Percentiles rank a stretch among this genome's conserved stretches.
Conservation (phyloP, 176 grass and related monocot genomes). For the Musa itinerans region DNA sequence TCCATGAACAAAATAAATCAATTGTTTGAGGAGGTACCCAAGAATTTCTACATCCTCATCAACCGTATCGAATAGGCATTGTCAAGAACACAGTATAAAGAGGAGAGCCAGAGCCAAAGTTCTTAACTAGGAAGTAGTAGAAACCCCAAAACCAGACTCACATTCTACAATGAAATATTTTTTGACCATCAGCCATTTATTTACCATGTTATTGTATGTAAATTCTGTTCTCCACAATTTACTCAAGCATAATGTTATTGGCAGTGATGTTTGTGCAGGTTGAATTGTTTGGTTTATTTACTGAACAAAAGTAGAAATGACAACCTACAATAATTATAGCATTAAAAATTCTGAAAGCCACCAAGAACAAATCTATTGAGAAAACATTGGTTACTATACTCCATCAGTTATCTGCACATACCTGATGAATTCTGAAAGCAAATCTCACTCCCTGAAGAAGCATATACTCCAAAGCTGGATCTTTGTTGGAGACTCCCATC, state of each 20-base stretch:
- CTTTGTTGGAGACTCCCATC: constrained; percentile 85
- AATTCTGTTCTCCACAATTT: neutral
- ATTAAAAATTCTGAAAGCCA: neutral
- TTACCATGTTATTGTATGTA: too few species aligned
- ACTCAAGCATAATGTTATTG: too few species aligned
- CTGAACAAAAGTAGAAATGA: neutral
- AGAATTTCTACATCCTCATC: neutral
- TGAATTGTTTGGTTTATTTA: neutral
- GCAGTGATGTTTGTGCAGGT: neutral
- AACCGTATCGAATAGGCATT: neutral
- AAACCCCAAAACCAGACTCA: neutral
- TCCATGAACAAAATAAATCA: neutral
- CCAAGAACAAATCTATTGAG: neutral
- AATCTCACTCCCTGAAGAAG: constrained; percentile 96
- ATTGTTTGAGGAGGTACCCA: neutral
- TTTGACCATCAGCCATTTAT: neutral
- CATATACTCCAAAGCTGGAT: constrained; percentile 95
- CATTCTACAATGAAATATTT: neutral
- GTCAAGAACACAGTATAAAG: too few species aligned
- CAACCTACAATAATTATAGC: neutral
- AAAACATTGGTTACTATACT: neutral
- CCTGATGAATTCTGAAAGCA: constrained; percentile 99
- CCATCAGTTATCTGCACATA: constrained; percentile 15
- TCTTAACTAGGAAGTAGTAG: too few species aligned
- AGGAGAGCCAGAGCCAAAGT: too few species aligned